Percentiles rank a stretch among this genome's conserved stretches.
phyloP scores from a whole-genome alignment of 2,329 filamentous ascomycete species.

The Clarireedia hainanense region DNA sequence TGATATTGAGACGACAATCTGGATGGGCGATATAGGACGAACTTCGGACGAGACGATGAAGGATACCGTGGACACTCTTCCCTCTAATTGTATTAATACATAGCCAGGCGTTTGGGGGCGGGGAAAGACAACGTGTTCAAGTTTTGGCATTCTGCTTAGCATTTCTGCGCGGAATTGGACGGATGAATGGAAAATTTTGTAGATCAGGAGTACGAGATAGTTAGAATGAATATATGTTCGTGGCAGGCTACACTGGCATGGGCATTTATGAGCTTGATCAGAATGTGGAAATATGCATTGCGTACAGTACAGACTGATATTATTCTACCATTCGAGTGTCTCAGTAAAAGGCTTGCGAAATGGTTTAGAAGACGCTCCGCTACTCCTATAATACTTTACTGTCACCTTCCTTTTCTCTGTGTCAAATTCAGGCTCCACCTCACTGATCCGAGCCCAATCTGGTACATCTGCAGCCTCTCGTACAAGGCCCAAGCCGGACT shows the following conservation, averaged over 20 bases:
- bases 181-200: not conserved
- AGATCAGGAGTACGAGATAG: not conserved
- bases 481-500: constrained; percentile 3
- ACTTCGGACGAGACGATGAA: not conserved
- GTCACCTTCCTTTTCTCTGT: not conserved
- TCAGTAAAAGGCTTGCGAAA: not conserved
- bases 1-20: not conserved
- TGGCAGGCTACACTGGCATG: no score
- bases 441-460: constrained; percentile 10
- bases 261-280: no score
- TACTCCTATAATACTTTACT: not conserved
- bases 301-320: not conserved
- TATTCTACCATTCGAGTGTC: not conserved
- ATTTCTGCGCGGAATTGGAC: constrained; percentile 2
- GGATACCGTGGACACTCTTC: constrained; percentile 7
- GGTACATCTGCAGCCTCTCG: constrained; percentile 13
- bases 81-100: constrained; percentile 11
- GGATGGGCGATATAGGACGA: not conserved
- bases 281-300: not conserved
- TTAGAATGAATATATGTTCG: constrained; percentile 1
- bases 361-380: not conserved
- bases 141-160: constrained; percentile 1
- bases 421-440: not conserved
- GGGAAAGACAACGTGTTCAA: constrained; percentile 5
- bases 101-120: constrained; percentile 9